These are phyloP conservation scores for Cladophialophora bantiana DNA, from an alignment of 2,329 filamentous ascomycete genomes.

Conservation along the genomic window DNA sequence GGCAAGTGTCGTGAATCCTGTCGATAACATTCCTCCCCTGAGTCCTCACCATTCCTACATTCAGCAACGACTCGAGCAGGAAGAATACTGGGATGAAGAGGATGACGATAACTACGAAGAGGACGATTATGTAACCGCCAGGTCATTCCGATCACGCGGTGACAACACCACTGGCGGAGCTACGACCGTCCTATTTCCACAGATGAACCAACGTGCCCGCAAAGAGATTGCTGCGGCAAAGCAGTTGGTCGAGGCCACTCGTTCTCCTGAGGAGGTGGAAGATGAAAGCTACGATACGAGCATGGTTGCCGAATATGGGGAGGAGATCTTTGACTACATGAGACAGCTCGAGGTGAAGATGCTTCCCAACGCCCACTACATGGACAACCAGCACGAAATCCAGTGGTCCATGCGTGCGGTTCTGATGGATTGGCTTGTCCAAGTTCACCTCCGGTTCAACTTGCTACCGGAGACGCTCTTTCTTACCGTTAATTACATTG, in stretches of 20 bases:
- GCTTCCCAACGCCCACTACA: constrained; percentile 90
- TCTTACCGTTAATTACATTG: constrained; percentile 94
- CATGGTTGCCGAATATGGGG: constrained; percentile 96
- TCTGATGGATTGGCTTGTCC: constrained; percentile 96
- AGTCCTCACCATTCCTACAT: constrained; percentile 37
- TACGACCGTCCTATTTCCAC: constrained; percentile 74
- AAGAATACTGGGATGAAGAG: constrained; percentile 79
- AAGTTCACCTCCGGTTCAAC: constrained; percentile 90
- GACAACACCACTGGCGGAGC: constrained; percentile 74
- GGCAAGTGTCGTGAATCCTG: constrained; percentile 29
- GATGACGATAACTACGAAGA: constrained; percentile 73
- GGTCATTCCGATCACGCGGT: constrained; percentile 76
- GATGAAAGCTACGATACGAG: constrained; percentile 93
- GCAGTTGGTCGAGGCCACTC: constrained; percentile 69
- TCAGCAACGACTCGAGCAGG: constrained; percentile 57
- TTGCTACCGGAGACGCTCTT: constrained; percentile 95
- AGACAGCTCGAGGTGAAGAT: constrained; percentile 81
- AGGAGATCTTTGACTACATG: constrained; percentile 96
- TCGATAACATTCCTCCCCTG: constrained; percentile 26
- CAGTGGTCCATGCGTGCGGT: constrained; percentile 99
- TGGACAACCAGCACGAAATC: constrained; percentile 96
- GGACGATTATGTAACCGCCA: constrained; percentile 76
- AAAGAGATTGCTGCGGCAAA: constrained; percentile 75
- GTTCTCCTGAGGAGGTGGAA: constrained; percentile 76
- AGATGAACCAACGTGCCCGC: constrained; percentile 70